Percentiles rank a stretch among this genome's conserved stretches.
Conservation (phyloP, 2,329 filamentous ascomycete species). For the Lizonia empirigonia region DNA sequence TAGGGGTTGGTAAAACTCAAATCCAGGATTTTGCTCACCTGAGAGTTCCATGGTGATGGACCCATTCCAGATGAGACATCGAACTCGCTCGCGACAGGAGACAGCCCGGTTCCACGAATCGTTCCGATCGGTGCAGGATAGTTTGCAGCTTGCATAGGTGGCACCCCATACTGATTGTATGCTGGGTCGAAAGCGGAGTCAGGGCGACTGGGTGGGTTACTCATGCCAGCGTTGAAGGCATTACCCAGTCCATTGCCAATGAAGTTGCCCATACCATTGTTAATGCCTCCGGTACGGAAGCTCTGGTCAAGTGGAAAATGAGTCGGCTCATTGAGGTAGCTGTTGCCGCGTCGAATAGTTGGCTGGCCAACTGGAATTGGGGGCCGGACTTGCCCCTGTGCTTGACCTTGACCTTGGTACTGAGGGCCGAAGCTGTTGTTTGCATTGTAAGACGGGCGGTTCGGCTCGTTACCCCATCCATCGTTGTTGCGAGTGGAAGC, state of each 20-base stretch:
- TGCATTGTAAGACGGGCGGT: constrained; percentile 30
- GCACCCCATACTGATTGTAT: constrained; percentile 42
- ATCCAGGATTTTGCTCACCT: too few species aligned
- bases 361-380: constrained; percentile 25
- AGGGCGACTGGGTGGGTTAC: constrained; percentile 46
- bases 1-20: too few species aligned
- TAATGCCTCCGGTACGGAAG: constrained; percentile 33
- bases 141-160: constrained; percentile 24
- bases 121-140: constrained; percentile 46
- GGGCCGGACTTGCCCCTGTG: constrained; percentile 30
- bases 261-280: constrained; percentile 15
- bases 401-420: constrained; percentile 15
- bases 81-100: constrained; percentile 56
- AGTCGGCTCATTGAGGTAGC: constrained; percentile 45
- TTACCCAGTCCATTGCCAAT: constrained; percentile 16
- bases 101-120: constrained; percentile 46
- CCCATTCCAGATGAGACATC: constrained; percentile 37
- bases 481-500: constrained; percentile 51
- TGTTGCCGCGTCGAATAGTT: constrained; percentile 38
- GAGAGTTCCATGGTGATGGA: constrained; percentile 50
- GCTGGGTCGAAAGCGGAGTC: constrained; percentile 45
- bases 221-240: constrained; percentile 25
- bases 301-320: constrained; percentile 46
- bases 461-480: constrained; percentile 35
- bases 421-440: constrained; percentile 33